phyloP scores from a whole-genome alignment of 805 yeast species.

The Nakazawaea laoshanensis region DNA sequence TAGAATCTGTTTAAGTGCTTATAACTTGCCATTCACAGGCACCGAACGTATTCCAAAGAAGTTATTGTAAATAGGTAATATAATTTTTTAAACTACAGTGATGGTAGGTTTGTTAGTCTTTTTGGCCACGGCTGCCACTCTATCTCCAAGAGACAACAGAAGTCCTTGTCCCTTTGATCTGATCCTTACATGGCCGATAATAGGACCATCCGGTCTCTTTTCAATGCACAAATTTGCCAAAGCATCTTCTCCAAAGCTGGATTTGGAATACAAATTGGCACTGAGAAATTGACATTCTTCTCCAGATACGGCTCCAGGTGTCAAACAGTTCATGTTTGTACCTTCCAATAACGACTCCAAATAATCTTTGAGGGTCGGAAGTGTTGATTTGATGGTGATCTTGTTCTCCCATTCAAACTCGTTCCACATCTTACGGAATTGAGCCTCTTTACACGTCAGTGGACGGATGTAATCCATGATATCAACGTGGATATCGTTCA shows the following conservation, averaged over 20 bases:
- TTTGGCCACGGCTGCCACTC: constrained; percentile 78
- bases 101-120: constrained; percentile 32
- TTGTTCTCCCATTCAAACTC: constrained; percentile 99
- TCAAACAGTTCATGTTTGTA: constrained; percentile 90
- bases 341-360: constrained; percentile 67
- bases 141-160: constrained; percentile 90
- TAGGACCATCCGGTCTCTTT: constrained; percentile 61
- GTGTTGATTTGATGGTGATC: constrained; percentile 72
- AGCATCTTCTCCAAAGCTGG: constrained; percentile 96
- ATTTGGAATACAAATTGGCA: constrained; percentile 87
- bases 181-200: constrained; percentile 91
- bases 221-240: constrained; percentile 93
- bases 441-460: constrained; percentile 79
- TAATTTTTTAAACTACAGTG: constrained; percentile 20
- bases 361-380: constrained; percentile 64
- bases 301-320: constrained; percentile 86
- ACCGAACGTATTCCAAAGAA: constrained; percentile 31
- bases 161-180: constrained; percentile 97
- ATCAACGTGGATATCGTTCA: constrained; percentile 92
- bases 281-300: constrained; percentile 87
- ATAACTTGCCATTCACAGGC: constrained; percentile 73
- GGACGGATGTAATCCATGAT: constrained; percentile 97
- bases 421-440: constrained; percentile 97
- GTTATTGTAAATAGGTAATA: constrained; percentile 9
- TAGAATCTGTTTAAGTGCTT: constrained; percentile 70